Evolutionary conservation across 1,139 yeast species (phyloP).

Genomic region (Candida sojae): DNA sequence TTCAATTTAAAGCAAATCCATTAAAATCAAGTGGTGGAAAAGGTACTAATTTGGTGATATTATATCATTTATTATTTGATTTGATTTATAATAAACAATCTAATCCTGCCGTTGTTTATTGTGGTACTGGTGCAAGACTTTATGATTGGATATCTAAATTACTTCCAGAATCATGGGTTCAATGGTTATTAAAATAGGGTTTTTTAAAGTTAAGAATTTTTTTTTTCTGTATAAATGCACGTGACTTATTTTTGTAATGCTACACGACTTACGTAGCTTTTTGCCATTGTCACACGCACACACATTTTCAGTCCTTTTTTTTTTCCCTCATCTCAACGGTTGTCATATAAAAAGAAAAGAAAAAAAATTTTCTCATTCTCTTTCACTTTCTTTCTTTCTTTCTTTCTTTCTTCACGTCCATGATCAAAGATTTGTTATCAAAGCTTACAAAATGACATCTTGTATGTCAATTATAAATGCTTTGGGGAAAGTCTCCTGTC

Average conservation of each 20-base stretch:
- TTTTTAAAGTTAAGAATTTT: neutral
- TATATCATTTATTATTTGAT: conserved; percentile 58
- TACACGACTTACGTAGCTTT: neutral
- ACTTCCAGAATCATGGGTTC: conserved; percentile 36
- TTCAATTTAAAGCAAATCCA: conserved; percentile 37
- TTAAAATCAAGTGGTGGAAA: conserved; percentile 35
- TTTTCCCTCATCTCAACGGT: too few relatives aligned
- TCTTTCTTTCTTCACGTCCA: conserved; percentile 46
- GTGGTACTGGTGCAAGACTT: conserved; percentile 53
- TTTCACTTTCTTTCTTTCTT: conserved; percentile 1
- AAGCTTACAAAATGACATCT: conserved; percentile 64
- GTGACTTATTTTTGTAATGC: neutral
- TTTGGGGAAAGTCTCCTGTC: conserved; percentile 99
- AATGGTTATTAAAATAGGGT: conserved; percentile 19
- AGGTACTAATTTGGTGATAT: conserved; percentile 46
- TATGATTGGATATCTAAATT: conserved; percentile 38
- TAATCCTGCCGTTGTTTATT: conserved; percentile 40
- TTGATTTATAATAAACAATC: conserved; percentile 36
- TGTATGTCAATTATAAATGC: conserved; percentile 36
- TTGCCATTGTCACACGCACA: too few relatives aligned
- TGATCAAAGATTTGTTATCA: conserved; percentile 83
- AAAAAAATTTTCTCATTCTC: conserved; percentile 8
- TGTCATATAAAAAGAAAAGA: neutral
- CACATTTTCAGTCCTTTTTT: neutral
- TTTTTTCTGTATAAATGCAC: conserved; percentile 1